These are phyloP conservation scores for Neurospora sp. DNA, from an alignment of 495 filamentous ascomycete species.

Conservation along the genomic window DNA sequence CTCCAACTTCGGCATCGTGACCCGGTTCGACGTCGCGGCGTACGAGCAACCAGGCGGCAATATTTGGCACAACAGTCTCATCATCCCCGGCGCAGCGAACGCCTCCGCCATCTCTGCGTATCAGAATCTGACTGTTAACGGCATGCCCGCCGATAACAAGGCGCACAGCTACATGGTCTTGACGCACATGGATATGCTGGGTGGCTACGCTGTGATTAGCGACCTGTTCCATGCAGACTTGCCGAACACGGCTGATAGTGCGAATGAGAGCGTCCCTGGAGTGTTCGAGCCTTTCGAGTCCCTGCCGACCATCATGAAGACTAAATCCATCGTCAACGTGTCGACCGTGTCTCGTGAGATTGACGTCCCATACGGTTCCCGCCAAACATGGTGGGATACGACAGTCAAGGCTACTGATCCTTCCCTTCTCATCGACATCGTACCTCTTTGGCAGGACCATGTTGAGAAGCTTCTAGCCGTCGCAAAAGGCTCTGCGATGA, in stretches of 20 bases:
- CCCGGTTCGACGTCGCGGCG: conserved; percentile 20
- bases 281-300: conserved; percentile 8
- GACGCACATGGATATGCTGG: conserved; percentile 1
- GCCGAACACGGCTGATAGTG: background rate
- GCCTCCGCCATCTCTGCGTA: conserved; percentile 13
- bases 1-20: conserved; percentile 50
- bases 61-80: conserved; percentile 13
- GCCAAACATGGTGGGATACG: conserved; percentile 13
- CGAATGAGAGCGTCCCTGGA: background rate
- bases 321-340: conserved; percentile 7
- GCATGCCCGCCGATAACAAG: conserved; percentile 7
- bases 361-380: conserved; percentile 1
- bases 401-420: conserved; percentile 7
- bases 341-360: conserved; percentile 5
- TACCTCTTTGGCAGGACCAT: conserved; percentile 8
- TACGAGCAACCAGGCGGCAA: conserved; percentile 16
- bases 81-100: conserved; percentile 12
- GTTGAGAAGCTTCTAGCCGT: conserved; percentile 1
- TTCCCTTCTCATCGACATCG: conserved; percentile 9
- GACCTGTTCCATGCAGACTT: conserved; percentile 14
- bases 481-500: conserved; percentile 3
- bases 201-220: conserved; percentile 5
- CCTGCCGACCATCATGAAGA: background rate
- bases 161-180: conserved; percentile 17
- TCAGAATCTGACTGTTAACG: conserved; percentile 14